Percentiles rank a stretch among this genome's conserved stretches.
phyloP scores from a whole-genome alignment of 805 yeast species.

The Scheffersomyces amazonensis region DNA sequence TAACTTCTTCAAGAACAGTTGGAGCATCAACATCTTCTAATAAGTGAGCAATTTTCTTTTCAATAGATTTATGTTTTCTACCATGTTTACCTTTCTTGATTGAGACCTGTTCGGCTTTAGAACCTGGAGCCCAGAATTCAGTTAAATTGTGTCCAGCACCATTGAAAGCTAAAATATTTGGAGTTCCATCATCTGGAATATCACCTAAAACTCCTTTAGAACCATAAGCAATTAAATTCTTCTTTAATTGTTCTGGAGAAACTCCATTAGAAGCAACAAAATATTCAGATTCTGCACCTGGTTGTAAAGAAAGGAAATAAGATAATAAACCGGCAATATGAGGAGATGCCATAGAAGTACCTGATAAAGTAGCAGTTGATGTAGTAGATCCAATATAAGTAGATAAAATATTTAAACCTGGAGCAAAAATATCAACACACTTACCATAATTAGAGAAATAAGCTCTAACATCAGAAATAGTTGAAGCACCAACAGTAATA shows the following conservation, averaged over 20 bases:
- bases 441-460: conserved; percentile 93
- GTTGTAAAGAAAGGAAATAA: conserved; percentile 84
- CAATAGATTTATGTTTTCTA: conserved; percentile 13
- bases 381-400: conserved; percentile 75
- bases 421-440: conserved; percentile 96
- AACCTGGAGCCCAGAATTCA: conserved; percentile 50
- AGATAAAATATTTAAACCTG: conserved; percentile 86
- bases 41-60: conserved; percentile 14
- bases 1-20: conserved; percentile 20
- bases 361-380: conserved; percentile 82
- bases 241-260: conserved; percentile 73
- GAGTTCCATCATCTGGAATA: conserved; percentile 65
- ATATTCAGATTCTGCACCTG: conserved; percentile 65
- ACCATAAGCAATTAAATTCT: conserved; percentile 67
- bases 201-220: conserved; percentile 58
- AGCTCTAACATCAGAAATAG: conserved; percentile 86
- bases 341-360: conserved; percentile 99
- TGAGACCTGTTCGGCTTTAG: not conserved
- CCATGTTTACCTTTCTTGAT: too few relatives aligned
- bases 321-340: conserved; percentile 91
- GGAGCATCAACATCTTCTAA: conserved; percentile 10
- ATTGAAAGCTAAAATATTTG: conserved; percentile 73
- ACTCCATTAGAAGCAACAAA: conserved; percentile 51
- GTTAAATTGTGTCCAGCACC: conserved; percentile 76
- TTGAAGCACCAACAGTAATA: conserved; percentile 93